Evolutionary conservation across 306 rosid genomes (phyloP), one percentile per base, ranked within the genome.

Genomic region (Notholithocarpus densiflorus): DNA sequence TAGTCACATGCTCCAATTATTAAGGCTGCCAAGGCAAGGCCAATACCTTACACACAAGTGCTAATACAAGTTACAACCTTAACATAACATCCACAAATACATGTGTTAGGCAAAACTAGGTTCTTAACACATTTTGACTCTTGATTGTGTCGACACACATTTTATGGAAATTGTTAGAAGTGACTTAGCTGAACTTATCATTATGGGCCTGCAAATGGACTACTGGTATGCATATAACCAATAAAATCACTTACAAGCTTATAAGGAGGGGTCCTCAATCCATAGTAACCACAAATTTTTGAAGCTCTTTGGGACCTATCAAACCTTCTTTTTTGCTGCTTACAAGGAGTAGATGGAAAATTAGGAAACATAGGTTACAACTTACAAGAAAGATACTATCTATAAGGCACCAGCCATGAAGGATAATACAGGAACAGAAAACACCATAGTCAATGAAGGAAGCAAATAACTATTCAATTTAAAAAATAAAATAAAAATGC

Each of bases 221-320:
- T 29, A 37, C 45, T 75, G 23, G 60, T 37, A 61, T 48, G 54
- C 66, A 29, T 37, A 77, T 64, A 77, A 85, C 51, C 34, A 34
- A 71, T 55, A 14, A 71, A 73, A 56, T 75, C 27, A 85, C 97
- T 91, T 79, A 95, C 98, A 80, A 87, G 92, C 80, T 88, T 88
- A 82, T 88, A 95, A 34, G 98, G 98, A 17, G 98, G 99, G 27
- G 90, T 87, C 92, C 82, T 93, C 89, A 93, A 84, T 84, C 97
- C 94, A 82, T 92, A 88, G 86, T 89, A 93, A 79, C 91, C 87
- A 53, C 75, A 77, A 72, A 89, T 82, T 76, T 84, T 87, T 52
- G 81, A 84, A 85, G 88, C 83, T 80, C 90, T 82, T 48, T 77
- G 66, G 45, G 84, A 75, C 66, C 64, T 54, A 75, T 77, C 74